Percentiles rank a stretch among this genome's conserved stretches.
phyloP scores from a whole-genome alignment of 257 asterid genomes.

The Osmanthus fragrans region DNA sequence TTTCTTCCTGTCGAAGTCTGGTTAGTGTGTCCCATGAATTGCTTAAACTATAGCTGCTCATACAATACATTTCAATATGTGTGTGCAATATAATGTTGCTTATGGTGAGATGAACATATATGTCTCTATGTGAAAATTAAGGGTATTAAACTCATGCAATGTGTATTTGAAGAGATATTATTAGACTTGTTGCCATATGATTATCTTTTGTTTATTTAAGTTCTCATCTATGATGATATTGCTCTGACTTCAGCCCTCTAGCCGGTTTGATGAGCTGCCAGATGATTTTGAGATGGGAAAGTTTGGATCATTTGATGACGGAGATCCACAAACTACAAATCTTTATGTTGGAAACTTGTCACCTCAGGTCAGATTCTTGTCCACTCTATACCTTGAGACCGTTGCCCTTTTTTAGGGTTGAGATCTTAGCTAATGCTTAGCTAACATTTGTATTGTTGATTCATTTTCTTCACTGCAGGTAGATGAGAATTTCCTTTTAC shows the following conservation, averaged over 20 bases:
- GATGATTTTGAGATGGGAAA: conserved; percentile 88
- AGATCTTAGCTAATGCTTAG: background rate
- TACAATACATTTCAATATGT: background rate
- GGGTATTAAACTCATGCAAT: background rate
- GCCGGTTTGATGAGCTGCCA: conserved; percentile 91
- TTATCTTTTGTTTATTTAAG: conserved; percentile 14
- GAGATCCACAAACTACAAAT: conserved; percentile 94
- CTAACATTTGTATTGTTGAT: background rate
- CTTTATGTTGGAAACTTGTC: conserved; percentile 91
- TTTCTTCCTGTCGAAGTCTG: background rate
- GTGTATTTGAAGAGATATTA: background rate
- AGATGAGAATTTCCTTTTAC: conserved; percentile 87
- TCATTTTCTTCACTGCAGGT: conserved; percentile 45
- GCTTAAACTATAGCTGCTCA: background rate
- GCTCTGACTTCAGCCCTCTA: conserved; percentile 59
- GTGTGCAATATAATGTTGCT: background rate
- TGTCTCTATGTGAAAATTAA: background rate
- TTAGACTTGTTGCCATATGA: conserved; percentile 1
- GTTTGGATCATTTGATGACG: conserved; percentile 94
- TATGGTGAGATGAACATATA: background rate
- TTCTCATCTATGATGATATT: conserved; percentile 22
- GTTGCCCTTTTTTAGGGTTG: background rate
- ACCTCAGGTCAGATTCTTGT: conserved; percentile 62
- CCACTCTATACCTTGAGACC: background rate
- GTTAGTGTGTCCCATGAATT: background rate